Conservation (phyloP, 176 grass and related monocot genomes). For the Carex pumila region DNA sequence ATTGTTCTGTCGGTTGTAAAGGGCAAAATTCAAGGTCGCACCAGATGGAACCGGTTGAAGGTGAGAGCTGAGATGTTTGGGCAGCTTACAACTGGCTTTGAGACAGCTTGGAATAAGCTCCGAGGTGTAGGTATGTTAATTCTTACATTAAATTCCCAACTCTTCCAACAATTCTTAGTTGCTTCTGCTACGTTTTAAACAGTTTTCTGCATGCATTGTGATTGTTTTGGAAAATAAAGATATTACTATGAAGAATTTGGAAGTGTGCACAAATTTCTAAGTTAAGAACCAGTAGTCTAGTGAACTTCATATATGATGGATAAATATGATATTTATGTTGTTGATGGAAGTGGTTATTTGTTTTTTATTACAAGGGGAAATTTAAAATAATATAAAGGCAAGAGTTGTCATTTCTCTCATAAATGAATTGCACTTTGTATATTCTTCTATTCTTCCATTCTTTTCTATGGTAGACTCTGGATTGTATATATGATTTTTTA, state of each 20-base stretch:
- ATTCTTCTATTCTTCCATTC: not conserved
- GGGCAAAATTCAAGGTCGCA: conserved; percentile 7
- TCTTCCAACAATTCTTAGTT: not conserved
- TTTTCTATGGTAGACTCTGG: not conserved
- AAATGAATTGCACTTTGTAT: not conserved
- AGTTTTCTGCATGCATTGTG: not conserved
- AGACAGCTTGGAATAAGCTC: conserved; percentile 97
- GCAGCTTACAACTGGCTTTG: conserved; percentile 81
- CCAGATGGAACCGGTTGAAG: conserved; percentile 24
- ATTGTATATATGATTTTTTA: not conserved
- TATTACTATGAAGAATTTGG: not conserved
- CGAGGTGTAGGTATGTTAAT: conserved; percentile 57
- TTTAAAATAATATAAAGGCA: not conserved
- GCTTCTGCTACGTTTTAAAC: not conserved
- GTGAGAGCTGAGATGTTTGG: conserved; percentile 96
- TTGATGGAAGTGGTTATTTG: not conserved
- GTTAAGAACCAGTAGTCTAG: not conserved
- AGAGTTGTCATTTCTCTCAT: not conserved
- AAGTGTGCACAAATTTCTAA: not conserved
- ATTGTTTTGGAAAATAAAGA: not conserved
- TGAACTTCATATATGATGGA: not conserved
- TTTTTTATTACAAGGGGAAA: not conserved
- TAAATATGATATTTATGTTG: not conserved
- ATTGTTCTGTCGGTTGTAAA: not conserved
- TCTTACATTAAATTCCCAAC: not conserved